Evolutionary conservation across 805 yeast species (phyloP), one percentile per base, ranked within the genome.

Genomic region (Priceomyces castillae): DNA sequence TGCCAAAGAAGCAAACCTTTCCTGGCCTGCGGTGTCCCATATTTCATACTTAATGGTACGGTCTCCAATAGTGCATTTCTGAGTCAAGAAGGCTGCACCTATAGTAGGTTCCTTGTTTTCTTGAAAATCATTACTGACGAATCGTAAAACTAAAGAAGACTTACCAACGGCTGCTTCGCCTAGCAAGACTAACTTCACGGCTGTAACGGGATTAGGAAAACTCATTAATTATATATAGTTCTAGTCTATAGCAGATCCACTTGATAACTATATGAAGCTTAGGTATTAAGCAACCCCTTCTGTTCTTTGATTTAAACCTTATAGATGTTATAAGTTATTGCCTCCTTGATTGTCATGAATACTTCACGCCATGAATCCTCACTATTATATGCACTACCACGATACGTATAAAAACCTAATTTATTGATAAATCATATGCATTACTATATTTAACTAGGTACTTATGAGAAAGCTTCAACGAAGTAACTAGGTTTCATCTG

Each of bases 121-220:
- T 64, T 94, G 96, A 67, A 92, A 92, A 59, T 92, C 97, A 64
- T 92, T 89, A 50, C 90, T 82, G 34, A 92, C 98, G 65, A 92
- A 92, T 52, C 98, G 77, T 52, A 92, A 74, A 28, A 92, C 98
- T 25, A 92, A 75, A 4, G 96, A 88, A 3, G 96, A 88, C 61
- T 92, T 92, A 41, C 99, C 99, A 14, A 92, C 99, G 0, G 99
- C 99, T 0, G 97, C 97, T 61, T 92, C 99, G 22, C 99, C 99
- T 37, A 92, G 71, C 33, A 92, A 79, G 7, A 92, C 99, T 44
- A 92, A 76, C 65, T 92, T 92, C 43, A 92, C 95, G 12, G 90
- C 78, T 22, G 86, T 83, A 39, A 84, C 69, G 65, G 53, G 82
- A 23, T 48, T 53, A 2, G 65, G 62, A 36, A 54, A 54, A 40